These are phyloP conservation scores for Pisolithus marmoratus DNA, from an alignment of 768 basidiomycete genomes.

Conservation along the genomic window DNA sequence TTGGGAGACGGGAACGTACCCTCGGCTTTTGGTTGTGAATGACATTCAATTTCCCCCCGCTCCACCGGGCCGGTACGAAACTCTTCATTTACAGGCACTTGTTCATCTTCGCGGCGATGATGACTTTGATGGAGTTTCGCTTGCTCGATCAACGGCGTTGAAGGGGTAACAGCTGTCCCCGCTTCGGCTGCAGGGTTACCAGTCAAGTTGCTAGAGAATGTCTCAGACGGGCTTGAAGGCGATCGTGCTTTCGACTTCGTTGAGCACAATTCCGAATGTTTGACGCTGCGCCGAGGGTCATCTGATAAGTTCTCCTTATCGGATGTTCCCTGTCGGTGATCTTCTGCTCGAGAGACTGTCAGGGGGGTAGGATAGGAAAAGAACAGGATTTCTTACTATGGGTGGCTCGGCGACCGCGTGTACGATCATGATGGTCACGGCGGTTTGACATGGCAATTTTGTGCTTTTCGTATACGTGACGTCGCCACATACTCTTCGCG, in stretches of 20 bases:
- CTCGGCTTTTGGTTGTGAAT: constrained; percentile 2
- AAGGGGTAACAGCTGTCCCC: constrained; percentile 10
- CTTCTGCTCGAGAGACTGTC: constrained; percentile 38
- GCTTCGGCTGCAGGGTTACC: constrained; percentile 8
- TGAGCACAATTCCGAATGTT: constrained; percentile 14
- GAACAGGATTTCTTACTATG: constrained; percentile 46
- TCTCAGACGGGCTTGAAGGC: constrained; percentile 16
- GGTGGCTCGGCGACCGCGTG: constrained; percentile 52
- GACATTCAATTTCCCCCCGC: background rate
- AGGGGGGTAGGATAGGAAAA: constrained; percentile 10
- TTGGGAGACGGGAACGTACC: constrained; percentile 19
- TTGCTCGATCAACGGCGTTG: constrained; percentile 21
- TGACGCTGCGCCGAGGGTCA: constrained; percentile 23
- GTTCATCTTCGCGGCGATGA: constrained; percentile 8
- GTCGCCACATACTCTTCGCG: constrained; percentile 88
- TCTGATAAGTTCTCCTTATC: constrained; percentile 30
- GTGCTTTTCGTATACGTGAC: constrained; percentile 86
- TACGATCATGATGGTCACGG: constrained; percentile 62
- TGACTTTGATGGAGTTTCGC: constrained; percentile 19
- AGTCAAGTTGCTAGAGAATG: constrained; percentile 6
- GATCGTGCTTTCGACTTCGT: constrained; percentile 15
- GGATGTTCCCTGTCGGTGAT: constrained; percentile 41
- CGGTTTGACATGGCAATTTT: constrained; percentile 88
- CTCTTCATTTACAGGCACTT: background rate
- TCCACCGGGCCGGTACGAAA: constrained; percentile 1